Conservation (phyloP, 2,329 filamentous ascomycete species). For the Fusarium sp. region DNA sequence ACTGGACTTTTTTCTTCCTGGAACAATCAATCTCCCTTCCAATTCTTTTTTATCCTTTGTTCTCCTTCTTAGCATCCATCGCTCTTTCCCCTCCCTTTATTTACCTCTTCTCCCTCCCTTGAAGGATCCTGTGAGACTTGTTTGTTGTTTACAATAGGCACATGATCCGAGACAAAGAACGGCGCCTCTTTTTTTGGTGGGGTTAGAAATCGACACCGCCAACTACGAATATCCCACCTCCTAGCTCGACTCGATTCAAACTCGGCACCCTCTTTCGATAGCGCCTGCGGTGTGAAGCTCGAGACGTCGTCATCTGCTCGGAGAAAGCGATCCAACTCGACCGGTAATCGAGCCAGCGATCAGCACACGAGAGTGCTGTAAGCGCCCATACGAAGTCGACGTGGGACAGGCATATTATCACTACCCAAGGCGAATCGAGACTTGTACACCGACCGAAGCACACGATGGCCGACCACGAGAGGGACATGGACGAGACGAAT, state of each 20-base stretch:
- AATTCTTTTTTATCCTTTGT: conserved; percentile 10
- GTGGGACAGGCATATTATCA: conserved; percentile 17
- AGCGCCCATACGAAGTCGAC: neutral
- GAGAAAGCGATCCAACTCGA: neutral
- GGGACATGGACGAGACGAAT: conserved; percentile 60
- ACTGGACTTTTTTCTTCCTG: conserved; percentile 21
- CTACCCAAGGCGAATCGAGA: conserved; percentile 16
- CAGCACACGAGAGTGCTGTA: neutral
- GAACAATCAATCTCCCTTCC: conserved; percentile 14
- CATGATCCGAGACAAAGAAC: conserved; percentile 25
- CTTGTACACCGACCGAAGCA: conserved; percentile 16
- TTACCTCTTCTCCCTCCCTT: neutral
- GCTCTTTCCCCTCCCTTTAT: neutral
- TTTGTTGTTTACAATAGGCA: conserved; percentile 18
- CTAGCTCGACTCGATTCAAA: conserved; percentile 10
- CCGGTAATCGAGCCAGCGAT: neutral
- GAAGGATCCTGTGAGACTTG: neutral
- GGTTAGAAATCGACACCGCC: conserved; percentile 43
- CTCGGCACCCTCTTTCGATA: conserved; percentile 7
- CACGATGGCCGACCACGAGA: conserved; percentile 63
- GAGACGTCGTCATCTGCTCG: neutral
- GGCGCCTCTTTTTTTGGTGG: conserved; percentile 38
- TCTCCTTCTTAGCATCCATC: neutral
- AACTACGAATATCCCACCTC: conserved; percentile 23
- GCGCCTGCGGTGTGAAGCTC: neutral